phyloP scores from a whole-genome alignment of 148 eudicot genomes.

The Mesembryanthemum crystallinum region DNA sequence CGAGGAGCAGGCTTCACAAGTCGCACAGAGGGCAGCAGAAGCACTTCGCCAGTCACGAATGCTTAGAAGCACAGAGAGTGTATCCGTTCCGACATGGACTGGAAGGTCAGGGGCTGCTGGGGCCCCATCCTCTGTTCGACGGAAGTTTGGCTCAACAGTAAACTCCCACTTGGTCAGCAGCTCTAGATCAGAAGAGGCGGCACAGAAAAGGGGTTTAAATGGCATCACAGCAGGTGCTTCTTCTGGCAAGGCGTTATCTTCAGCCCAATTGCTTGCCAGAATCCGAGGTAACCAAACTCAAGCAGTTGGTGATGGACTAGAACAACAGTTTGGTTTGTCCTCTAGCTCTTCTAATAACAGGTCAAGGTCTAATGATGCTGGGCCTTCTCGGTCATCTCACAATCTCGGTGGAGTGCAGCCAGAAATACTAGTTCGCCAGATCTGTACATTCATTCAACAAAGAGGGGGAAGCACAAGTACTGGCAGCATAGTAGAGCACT shows the following conservation, averaged over 20 bases:
- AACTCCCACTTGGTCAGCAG: conserved; percentile 50
- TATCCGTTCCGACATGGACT: conserved; percentile 90
- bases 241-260: conserved; percentile 77
- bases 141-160: conserved; percentile 80
- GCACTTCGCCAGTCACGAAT: conserved; percentile 85
- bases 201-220: conserved; percentile 30
- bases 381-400: conserved; percentile 38
- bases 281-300: conserved; percentile 65
- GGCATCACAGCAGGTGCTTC: conserved; percentile 69
- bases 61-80: conserved; percentile 70
- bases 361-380: conserved; percentile 25
- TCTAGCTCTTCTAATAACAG: conserved; percentile 36
- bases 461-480: conserved; percentile 70
- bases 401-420: conserved; percentile 59
- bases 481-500: conserved; percentile 68
- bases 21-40: conserved; percentile 94
- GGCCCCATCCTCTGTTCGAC: conserved; percentile 69
- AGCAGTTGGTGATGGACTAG: conserved; percentile 78
- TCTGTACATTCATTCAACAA: conserved; percentile 78
- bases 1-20: conserved; percentile 79
- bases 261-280: conserved; percentile 73
- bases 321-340: conserved; percentile 59
- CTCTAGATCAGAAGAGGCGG: conserved; percentile 33
- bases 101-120: conserved; percentile 92
- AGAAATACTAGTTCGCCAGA: conserved; percentile 74